phyloP scores from a whole-genome alignment of 306 rosid species.

The Dalbergia oliveri region DNA sequence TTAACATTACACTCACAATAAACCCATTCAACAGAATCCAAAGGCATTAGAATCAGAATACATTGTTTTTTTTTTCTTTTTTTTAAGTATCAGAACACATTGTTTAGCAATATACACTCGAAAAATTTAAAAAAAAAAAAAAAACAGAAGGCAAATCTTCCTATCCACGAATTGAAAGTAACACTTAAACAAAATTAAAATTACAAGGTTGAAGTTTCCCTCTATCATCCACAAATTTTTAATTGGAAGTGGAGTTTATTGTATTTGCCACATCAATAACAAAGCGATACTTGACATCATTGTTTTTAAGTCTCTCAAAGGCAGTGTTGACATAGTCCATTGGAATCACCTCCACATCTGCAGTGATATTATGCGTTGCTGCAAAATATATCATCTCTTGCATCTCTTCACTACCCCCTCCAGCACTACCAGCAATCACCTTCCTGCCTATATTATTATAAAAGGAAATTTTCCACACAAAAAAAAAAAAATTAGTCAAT shows the following conservation, averaged over 20 bases:
- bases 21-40: no score
- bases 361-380: slow-evolving; percentile 46
- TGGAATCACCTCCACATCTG: slow-evolving; percentile 52
- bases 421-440: slow-evolving; percentile 48
- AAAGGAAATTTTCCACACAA: no score
- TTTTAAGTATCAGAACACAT: no score
- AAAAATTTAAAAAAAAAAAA: no score
- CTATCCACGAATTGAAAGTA: no score
- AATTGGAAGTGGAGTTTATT: background rate
- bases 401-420: slow-evolving; percentile 42
- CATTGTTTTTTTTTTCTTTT: no score
- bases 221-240: background rate
- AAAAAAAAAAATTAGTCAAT: no score
- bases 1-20: no score
- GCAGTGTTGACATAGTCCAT: slow-evolving; percentile 55
- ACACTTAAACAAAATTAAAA: no score
- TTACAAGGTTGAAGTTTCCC: background rate
- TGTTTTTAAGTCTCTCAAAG: slow-evolving; percentile 43
- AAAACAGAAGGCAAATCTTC: no score
- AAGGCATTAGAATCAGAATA: no score
- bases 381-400: slow-evolving; percentile 58
- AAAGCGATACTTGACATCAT: slow-evolving; percentile 57
- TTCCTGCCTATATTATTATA: slow-evolving; percentile 45
- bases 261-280: slow-evolving; percentile 45
- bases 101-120: no score